These are phyloP conservation scores for Planoprotostelium fungivorum DNA, from an alignment of 78 protist genomes.

Conservation along the genomic window DNA sequence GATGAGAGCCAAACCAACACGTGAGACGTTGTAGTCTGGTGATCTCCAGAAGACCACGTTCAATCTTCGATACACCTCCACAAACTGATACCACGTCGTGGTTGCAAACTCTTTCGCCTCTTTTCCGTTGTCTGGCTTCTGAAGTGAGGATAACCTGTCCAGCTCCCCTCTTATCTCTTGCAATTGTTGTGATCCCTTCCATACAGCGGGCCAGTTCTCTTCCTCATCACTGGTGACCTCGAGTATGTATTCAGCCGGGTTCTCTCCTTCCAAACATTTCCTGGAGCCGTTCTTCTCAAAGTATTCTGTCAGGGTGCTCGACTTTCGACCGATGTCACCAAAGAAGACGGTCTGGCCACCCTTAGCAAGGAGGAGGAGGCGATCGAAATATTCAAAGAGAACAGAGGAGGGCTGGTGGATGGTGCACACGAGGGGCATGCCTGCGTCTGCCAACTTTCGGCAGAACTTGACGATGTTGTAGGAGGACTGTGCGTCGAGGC, in stretches of 20 bases:
- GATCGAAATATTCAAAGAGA: conserved; percentile 49
- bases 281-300: conserved; percentile 25
- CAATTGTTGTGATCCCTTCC: conserved; percentile 40
- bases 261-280: conserved; percentile 18
- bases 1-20: not conserved
- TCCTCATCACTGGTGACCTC: conserved; percentile 2
- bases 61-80: conserved; percentile 8
- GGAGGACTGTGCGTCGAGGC: conserved; percentile 51
- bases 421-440: conserved; percentile 49
- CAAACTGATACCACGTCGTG: not conserved
- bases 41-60: not conserved
- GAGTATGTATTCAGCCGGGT: conserved; percentile 60
- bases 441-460: conserved; percentile 44
- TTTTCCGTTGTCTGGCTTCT: not conserved
- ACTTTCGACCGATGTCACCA: conserved; percentile 47
- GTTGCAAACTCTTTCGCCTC: conserved; percentile 9
- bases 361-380: conserved; percentile 26
- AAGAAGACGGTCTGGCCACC: conserved; percentile 64
- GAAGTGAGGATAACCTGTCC: not conserved
- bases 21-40: not conserved
- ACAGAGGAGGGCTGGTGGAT: conserved; percentile 64
- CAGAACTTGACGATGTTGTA: conserved; percentile 34
- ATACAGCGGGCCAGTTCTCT: conserved; percentile 24
- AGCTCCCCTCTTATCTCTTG: not conserved
- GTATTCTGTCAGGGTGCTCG: conserved; percentile 16